phyloP scores from a whole-genome alignment of 192 early-diverging fungal genomes.

The Linnemannia schmuckeri region DNA sequence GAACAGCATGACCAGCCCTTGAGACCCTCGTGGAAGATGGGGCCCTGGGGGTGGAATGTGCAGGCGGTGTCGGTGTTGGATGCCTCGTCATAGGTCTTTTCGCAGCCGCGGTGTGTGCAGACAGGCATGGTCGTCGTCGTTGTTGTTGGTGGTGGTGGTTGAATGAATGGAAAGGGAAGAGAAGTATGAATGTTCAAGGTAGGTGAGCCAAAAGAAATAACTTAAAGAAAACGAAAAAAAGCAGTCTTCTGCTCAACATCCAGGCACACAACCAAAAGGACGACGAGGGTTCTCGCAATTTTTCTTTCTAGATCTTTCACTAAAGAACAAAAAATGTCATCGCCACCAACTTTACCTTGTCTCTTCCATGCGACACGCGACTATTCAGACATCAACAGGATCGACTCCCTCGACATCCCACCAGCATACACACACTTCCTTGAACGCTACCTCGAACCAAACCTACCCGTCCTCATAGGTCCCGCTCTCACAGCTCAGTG shows the following conservation, averaged over 20 bases:
- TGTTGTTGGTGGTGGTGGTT: not conserved
- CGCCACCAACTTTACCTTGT: constrained; percentile 1
- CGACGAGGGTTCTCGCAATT: not conserved
- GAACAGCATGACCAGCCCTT: constrained; percentile 97
- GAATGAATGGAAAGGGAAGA: not conserved
- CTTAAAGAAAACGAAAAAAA: not conserved
- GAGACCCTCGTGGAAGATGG: constrained; percentile 96
- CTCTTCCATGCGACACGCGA: constrained; percentile 37
- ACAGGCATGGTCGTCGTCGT: constrained; percentile 61
- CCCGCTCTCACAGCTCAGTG: constrained; percentile 62
- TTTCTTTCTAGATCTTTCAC: constrained; percentile 33
- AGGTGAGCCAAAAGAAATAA: not conserved
- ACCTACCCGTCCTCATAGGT: constrained; percentile 66
- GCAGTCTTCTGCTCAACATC: not conserved
- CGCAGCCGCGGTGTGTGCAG: constrained; percentile 89
- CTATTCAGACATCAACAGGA: constrained; percentile 25
- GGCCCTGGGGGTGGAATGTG: constrained; percentile 89
- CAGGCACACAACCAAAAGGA: not conserved
- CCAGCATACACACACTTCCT: constrained; percentile 60
- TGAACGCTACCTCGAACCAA: constrained; percentile 57
- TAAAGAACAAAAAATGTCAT: not conserved
- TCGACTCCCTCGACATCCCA: constrained; percentile 52
- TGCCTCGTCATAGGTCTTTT: constrained; percentile 82
- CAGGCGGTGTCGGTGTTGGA: constrained; percentile 84
- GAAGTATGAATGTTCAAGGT: not conserved